Evolutionary conservation across 768 basidiomycete genomes (phyloP).

Genomic region (Lactarius trivialis): DNA sequence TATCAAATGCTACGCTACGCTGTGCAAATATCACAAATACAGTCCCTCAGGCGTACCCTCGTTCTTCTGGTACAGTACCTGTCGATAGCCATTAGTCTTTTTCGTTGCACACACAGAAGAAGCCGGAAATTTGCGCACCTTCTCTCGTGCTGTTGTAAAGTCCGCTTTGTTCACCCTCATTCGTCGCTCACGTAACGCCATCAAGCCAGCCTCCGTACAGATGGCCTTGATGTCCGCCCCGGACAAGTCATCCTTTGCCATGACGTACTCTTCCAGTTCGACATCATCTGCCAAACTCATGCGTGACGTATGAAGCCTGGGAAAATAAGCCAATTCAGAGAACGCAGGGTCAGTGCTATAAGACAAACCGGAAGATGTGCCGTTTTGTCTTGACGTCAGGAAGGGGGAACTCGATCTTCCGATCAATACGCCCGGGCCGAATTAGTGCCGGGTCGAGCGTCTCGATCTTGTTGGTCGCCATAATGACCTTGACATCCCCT

Average conservation of each 20-base stretch:
- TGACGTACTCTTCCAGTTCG: conserved; percentile 91
- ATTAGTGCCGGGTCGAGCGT: conserved; percentile 96
- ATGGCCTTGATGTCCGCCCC: conserved; percentile 99
- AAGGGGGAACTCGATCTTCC: conserved; percentile 97
- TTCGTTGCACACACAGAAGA: conserved; percentile 11
- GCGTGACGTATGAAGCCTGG: conserved; percentile 82
- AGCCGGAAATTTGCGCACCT: conserved; percentile 44
- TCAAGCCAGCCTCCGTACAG: conserved; percentile 95
- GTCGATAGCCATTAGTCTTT: conserved; percentile 19
- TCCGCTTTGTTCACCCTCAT: conserved; percentile 93
- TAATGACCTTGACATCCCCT: conserved; percentile 99
- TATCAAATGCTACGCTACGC: conserved; percentile 7
- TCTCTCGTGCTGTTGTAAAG: conserved; percentile 87
- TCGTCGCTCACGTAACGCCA: conserved; percentile 88
- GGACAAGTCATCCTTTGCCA: conserved; percentile 91
- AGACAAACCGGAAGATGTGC: conserved; percentile 83
- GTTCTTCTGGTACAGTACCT: conserved; percentile 94
- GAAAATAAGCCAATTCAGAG: conserved; percentile 14
- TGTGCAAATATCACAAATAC: conserved; percentile 50
- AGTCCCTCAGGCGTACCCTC: conserved; percentile 91
- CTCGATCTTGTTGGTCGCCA: conserved; percentile 99
- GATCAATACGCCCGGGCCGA: conserved; percentile 95
- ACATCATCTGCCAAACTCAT: conserved; percentile 89
- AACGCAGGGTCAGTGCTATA: neutral
- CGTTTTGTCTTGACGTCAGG: conserved; percentile 99